Evolutionary conservation across 1,139 yeast genomes (phyloP).

Genomic region (Blastobotrys aristatus): DNA sequence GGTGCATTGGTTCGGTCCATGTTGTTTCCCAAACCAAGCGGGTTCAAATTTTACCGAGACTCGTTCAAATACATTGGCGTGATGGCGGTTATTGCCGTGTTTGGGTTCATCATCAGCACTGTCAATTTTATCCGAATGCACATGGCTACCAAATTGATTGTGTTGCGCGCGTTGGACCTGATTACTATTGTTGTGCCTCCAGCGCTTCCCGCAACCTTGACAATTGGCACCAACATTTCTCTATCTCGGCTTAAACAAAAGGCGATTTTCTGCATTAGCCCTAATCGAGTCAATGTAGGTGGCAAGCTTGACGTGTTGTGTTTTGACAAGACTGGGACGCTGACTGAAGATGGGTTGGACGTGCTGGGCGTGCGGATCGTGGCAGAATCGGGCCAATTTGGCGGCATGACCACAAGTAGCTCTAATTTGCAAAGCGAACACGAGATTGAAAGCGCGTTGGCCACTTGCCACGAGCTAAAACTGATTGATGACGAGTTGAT

Average conservation of each 20-base stretch:
- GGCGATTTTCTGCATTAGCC: constrained; percentile 83
- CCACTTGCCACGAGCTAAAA: constrained; percentile 85
- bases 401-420: too few relatives aligned
- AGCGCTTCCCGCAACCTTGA: constrained; percentile 93
- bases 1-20: constrained; percentile 93
- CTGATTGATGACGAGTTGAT: constrained; percentile 70
- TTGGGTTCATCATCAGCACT: constrained; percentile 83
- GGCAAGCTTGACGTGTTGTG: constrained; percentile 88
- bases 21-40: constrained; percentile 93
- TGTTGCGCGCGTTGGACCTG: constrained; percentile 85
- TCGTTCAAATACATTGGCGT: constrained; percentile 94
- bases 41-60: constrained; percentile 89
- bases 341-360: constrained; percentile 95
- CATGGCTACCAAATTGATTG: constrained; percentile 60
- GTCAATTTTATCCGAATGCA: constrained; percentile 76
- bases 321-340: constrained; percentile 95
- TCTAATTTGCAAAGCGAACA: neutral
- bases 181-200: constrained; percentile 98
- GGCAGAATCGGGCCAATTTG: constrained; percentile 3
- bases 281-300: constrained; percentile 88
- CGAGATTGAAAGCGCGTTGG: constrained; percentile 44
- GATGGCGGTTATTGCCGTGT: constrained; percentile 77
- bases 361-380: constrained; percentile 79
- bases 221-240: constrained; percentile 95
- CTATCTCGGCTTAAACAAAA: constrained; percentile 63